Evolutionary conservation across 2,329 filamentous ascomycete species (phyloP).

Genomic region (Rhinocladiella mackenziei): DNA sequence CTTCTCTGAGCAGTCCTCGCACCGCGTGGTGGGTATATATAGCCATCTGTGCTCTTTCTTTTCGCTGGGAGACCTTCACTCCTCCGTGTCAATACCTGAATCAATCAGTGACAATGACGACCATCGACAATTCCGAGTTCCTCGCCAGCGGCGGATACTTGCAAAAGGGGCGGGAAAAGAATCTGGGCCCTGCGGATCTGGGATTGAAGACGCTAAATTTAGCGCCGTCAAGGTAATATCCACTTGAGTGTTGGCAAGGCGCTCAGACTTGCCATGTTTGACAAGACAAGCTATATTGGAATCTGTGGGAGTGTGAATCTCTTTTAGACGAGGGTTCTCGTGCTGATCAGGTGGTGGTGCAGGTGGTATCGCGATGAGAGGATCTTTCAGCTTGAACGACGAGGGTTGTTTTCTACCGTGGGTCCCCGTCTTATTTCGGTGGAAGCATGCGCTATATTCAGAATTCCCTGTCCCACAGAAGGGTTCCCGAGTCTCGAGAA

Average conservation of each 20-base stretch:
- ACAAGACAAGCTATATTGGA: too few species aligned
- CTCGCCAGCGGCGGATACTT: slow-evolving; percentile 24
- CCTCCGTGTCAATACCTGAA: too few species aligned
- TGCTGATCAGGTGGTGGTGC: background rate
- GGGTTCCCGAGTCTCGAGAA: background rate
- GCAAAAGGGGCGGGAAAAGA: slow-evolving; percentile 24
- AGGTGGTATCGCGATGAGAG: slow-evolving; percentile 27
- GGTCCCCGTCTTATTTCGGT: background rate
- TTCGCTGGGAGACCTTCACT: too few species aligned
- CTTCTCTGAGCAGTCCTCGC: too few species aligned
- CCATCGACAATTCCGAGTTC: slow-evolving; percentile 45
- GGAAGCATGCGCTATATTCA: too few species aligned
- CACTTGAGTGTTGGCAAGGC: background rate
- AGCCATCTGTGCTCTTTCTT: too few species aligned
- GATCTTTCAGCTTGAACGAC: slow-evolving; percentile 24
- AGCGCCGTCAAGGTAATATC: slow-evolving; percentile 22
- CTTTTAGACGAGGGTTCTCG: background rate
- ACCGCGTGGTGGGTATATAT: too few species aligned
- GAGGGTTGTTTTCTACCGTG: slow-evolving; percentile 23
- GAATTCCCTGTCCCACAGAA: too few species aligned
- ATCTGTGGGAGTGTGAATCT: too few species aligned
- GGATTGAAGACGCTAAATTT: slow-evolving; percentile 19
- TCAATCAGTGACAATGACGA: slow-evolving; percentile 21
- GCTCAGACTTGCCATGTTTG: too few species aligned
- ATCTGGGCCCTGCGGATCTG: slow-evolving; percentile 19